Percentiles rank a stretch among this genome's conserved stretches.
Conservation (phyloP, 805 yeast species). For the Saturnispora saitoi region DNA sequence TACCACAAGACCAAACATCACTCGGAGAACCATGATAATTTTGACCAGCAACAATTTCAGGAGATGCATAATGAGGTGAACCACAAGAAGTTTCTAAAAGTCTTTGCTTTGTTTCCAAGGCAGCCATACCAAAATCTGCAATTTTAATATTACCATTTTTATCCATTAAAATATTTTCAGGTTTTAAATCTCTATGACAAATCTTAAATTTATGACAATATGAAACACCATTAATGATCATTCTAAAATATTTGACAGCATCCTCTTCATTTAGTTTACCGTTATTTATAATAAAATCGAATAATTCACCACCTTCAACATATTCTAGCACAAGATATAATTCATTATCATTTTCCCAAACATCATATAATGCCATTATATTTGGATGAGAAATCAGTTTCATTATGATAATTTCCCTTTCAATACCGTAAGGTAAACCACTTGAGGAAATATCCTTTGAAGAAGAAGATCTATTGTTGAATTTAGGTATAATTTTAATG, state of each 20-base stretch:
- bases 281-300: slow-evolving; percentile 61
- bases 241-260: slow-evolving; percentile 70
- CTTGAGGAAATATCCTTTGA: slow-evolving; percentile 23
- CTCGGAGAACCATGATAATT: slow-evolving; percentile 78
- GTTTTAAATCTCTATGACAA: slow-evolving; percentile 76
- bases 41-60: slow-evolving; percentile 73
- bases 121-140: slow-evolving; percentile 90
- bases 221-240: slow-evolving; percentile 68
- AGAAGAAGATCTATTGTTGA: slow-evolving; percentile 12
- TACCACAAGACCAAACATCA: slow-evolving; percentile 87
- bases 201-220: slow-evolving; percentile 77
- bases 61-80: slow-evolving; percentile 84
- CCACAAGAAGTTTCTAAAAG: slow-evolving; percentile 77
- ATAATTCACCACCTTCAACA: slow-evolving; percentile 83
- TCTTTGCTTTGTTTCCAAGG: slow-evolving; percentile 62
- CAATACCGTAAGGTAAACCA: slow-evolving; percentile 89
- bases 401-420: slow-evolving; percentile 96
- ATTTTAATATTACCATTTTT: slow-evolving; percentile 58
- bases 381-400: slow-evolving; percentile 89
- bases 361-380: slow-evolving; percentile 88
- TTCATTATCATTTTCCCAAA: slow-evolving; percentile 95
- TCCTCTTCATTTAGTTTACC: slow-evolving; percentile 67
- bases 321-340: slow-evolving; percentile 71
- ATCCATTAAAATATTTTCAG: slow-evolving; percentile 69
- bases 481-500: slow-evolving; percentile 70